phyloP scores from a whole-genome alignment of 805 yeast genomes.

The Saccharomycopsis fodiens region DNA sequence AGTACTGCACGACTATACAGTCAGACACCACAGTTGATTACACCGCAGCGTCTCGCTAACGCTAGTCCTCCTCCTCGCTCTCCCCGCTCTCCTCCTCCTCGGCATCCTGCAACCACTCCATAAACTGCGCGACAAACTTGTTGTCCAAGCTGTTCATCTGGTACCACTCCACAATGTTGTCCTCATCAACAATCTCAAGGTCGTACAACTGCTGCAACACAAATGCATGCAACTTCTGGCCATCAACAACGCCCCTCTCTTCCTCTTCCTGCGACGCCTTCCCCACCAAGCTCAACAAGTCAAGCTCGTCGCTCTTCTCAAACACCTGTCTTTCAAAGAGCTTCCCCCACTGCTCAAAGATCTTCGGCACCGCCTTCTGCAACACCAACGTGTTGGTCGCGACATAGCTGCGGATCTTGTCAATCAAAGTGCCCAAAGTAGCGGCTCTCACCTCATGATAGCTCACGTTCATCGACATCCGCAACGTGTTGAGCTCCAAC shows the following conservation, averaged over 20 bases:
- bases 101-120: constrained; percentile 83
- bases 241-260: constrained; percentile 29
- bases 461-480: constrained; percentile 96
- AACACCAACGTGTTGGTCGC: constrained; percentile 70
- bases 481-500: constrained; percentile 83
- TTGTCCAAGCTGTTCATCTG: constrained; percentile 23
- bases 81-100: constrained; percentile 52
- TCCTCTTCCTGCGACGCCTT: constrained; percentile 33
- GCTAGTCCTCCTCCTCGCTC: constrained; percentile 37
- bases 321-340: constrained; percentile 81
- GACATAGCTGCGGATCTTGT: constrained; percentile 64
- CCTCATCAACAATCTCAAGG: constrained; percentile 76
- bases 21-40: no score
- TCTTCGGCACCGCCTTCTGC: constrained; percentile 67
- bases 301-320: constrained; percentile 69
- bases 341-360: constrained; percentile 76
- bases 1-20: no score
- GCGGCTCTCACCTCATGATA: constrained; percentile 89
- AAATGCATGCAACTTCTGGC: constrained; percentile 39
- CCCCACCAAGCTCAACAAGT: constrained; percentile 43
- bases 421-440: constrained; percentile 63
- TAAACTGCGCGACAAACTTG: constrained; percentile 59
- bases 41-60: no score
- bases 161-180: constrained; percentile 70
- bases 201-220: constrained; percentile 65